phyloP scores from a whole-genome alignment of 495 filamentous ascomycete species.

The Lophium mytilinum region DNA sequence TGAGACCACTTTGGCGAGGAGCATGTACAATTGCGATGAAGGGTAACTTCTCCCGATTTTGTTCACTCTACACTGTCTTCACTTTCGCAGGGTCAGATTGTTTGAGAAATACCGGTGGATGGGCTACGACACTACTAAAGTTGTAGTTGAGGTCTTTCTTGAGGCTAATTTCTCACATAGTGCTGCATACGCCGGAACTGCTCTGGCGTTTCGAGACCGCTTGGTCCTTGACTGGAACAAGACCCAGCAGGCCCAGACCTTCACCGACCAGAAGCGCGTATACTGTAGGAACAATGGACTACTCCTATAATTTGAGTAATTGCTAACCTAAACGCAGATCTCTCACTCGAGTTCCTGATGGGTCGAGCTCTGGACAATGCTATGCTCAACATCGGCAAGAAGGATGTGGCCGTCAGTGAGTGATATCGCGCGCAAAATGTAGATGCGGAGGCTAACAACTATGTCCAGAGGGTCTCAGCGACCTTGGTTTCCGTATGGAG shows the following conservation, averaged over 20 bases:
- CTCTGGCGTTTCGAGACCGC: conserved; percentile 85
- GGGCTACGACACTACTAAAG: too few relatives aligned
- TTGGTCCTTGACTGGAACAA: conserved; percentile 94
- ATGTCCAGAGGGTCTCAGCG: conserved; percentile 60
- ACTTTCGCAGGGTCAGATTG: too few relatives aligned
- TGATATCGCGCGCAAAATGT: conserved; percentile 10
- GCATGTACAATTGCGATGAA: conserved; percentile 98
- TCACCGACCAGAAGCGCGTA: conserved; percentile 79
- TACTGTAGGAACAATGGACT: conserved; percentile 53
- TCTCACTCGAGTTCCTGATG: conserved; percentile 96
- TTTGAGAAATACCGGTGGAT: too few relatives aligned
- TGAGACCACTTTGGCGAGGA: conserved; percentile 92
- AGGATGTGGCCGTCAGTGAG: conserved; percentile 68
- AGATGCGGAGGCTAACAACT: not conserved
- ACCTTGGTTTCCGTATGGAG: conserved; percentile 93
- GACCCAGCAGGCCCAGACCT: conserved; percentile 93
- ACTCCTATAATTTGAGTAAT: not conserved
- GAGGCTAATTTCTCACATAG: conserved; percentile 24
- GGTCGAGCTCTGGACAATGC: conserved; percentile 94
- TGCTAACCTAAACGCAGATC: conserved; percentile 40
- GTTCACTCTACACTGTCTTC: conserved; percentile 2
- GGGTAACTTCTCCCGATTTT: conserved; percentile 33
- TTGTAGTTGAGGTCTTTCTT: too few relatives aligned
- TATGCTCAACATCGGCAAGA: conserved; percentile 89
- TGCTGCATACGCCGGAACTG: conserved; percentile 84